Percentiles rank a stretch among this genome's conserved stretches.
These are phyloP conservation scores for Penicillium capsulatum DNA, from an alignment of 2,329 filamentous ascomycete species.

Conservation along the genomic window DNA sequence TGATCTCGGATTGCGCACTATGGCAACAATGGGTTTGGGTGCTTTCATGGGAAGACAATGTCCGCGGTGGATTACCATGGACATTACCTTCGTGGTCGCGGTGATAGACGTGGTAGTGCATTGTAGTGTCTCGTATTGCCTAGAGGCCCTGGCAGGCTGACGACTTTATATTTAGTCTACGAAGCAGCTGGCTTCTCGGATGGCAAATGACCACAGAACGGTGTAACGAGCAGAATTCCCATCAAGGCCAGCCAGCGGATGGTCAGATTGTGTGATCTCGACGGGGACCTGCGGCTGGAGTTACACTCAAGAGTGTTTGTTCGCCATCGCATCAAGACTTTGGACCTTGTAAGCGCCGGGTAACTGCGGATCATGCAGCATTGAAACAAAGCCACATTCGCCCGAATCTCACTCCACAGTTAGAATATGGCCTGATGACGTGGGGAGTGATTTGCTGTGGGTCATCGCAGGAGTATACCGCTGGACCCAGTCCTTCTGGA, in stretches of 20 bases:
- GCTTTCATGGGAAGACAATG: background rate
- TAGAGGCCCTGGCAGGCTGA: background rate
- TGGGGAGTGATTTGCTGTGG: slow-evolving; percentile 32
- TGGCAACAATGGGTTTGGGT: background rate
- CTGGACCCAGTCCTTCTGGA: slow-evolving; percentile 38
- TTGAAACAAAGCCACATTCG: background rate
- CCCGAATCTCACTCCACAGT: slow-evolving; percentile 20
- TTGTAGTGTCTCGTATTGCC: background rate
- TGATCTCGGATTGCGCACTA: background rate
- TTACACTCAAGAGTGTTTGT: background rate
- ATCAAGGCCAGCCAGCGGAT: background rate
- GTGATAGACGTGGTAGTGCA: background rate
- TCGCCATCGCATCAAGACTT: too few species aligned
- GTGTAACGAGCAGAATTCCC: too few species aligned
- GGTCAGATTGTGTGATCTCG: background rate
- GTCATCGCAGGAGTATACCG: slow-evolving; percentile 39
- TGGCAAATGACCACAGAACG: too few species aligned
- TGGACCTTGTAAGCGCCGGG: background rate
- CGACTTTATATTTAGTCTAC: background rate
- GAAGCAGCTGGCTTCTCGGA: too few species aligned
- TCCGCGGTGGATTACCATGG: background rate
- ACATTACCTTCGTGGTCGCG: background rate
- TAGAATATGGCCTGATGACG: slow-evolving; percentile 37
- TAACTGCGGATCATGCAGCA: background rate
- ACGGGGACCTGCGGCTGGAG: background rate